Evolutionary conservation across 2,329 filamentous ascomycete genomes (phyloP), one percentile per base, ranked within the genome.

Genomic region (Cordyceps javanica): DNA sequence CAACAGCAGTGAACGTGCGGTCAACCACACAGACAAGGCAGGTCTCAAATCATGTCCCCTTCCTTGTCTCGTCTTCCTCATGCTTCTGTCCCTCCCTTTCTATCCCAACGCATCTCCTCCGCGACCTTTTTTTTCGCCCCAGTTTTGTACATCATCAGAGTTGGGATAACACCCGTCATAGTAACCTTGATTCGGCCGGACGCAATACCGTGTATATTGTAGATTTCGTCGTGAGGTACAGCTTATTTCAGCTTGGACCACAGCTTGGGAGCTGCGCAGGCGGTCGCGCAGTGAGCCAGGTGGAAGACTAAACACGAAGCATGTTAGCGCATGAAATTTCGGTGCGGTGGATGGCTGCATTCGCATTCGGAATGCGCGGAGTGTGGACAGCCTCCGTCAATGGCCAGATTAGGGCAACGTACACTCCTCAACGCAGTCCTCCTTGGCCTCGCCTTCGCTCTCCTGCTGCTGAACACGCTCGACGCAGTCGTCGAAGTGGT

Each of bases 371-470:
- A 11, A 32, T 32, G 6, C 30, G 30, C n/a, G 23, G 25, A 16
- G n/a, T 9, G 11, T 6, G 8, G 13, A 25, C 4, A 30, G 38
- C 19, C 25, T 10, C 11, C 36, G 19, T 48, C 13, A 19, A 13
- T 16, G 14, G 23, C 46, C 38, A 28, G 34, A n/a, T 55, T 50
- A n/a, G 23, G 28, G 19, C 21, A 55, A 85, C 92, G 77, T 88
- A 97, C 94, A 99, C 82, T 99, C 94, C 82, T 99, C 94, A 66
- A 97, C 91, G 70, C 94, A 99, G 80, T 97, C 92, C 83, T 99
- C 94, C 69, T 89, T 86, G 68, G 87, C 79, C 57, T 80, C 87
- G 67, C 88, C 85, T 63, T 87, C 82, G 66, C 88, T 83, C 69
- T 91, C 85, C 62, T 74, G 72, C 66, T 73, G 65, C 59, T 73